Evolutionary conservation across 495 filamentous ascomycete species (phyloP), one percentile per base, ranked within the genome.

Genomic region (Penicillium bovifimosum): DNA sequence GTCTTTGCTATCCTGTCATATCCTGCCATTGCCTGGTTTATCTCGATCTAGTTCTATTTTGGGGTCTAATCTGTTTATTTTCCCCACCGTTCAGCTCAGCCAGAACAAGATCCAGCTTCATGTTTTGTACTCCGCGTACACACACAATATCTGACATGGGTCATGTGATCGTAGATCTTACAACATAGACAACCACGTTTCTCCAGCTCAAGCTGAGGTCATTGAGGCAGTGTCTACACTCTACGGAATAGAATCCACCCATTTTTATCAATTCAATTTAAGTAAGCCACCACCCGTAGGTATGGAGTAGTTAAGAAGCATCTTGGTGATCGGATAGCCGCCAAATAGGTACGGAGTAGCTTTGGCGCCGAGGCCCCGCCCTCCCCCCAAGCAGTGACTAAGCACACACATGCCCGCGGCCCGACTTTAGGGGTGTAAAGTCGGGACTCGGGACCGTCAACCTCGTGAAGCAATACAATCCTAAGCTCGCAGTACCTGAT

Each of bases 81-180:
- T 53, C 62, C 45, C 63, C 63, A 66, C 63, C 26, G 51, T 61
- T 66, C 63, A 66, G 63, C 60, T 63, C 54, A n/a, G 42, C 38
- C 53, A 55, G 55, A 55, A 55, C 56, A 36, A 31, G 56, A 47
- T 56, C 41, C 26, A 29, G 16, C 20, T 36, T 29, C 41, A 14
- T 41, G 13, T 35, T 5, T 3, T 20, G 6, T 20, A 18, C 10
- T 32, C 32, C 28, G 20, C 40, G 48, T 58, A 17, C 29, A 27
- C 55, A 17, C 29, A 17, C 9, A 8, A 45, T 47, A 38, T 20
- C n/a, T n/a, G n/a, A n/a, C n/a, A n/a, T n/a, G n/a, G 17, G 40
- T 56, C 60, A 63, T 55, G 59, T 62, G 59, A 53, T 52, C 31
- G 44, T 39, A 39, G 24, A 36, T 36, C 34, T 10, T 31, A n/a